Evolutionary conservation across 768 basidiomycete species (phyloP), one percentile per base, ranked within the genome.

Genomic region (Trametes elegans): DNA sequence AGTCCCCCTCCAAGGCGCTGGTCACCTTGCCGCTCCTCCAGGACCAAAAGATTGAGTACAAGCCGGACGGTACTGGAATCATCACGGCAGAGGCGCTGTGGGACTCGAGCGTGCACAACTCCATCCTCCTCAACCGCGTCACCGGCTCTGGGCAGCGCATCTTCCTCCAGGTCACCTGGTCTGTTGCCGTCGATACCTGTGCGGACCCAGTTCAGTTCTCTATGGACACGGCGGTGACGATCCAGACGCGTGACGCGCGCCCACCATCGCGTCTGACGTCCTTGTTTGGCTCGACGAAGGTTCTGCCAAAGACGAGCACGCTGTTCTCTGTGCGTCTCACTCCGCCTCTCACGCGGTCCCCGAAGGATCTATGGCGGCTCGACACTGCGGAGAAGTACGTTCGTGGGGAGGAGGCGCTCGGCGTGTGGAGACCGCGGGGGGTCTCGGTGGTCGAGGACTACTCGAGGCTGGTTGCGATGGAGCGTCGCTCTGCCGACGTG

Each of bases 311-410:
- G 71, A 83, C 86, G 34, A 90, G 88, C 64, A 82, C 84, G n/a
- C 80, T 97, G 40, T 99, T 95, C 76, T 81, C 77, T 28, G 79
- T 98, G 44, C 79, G 81, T 40, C 77, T 98, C 28, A 83, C 84
- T 3, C 94, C 96, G 11, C 88, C 91, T 14, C 73, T 91, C 57
- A 93, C 91, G 18, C 84, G 92, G 39, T 93, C 89, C 0, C 81
- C 92, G 2, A 84, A 84, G 67, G 94, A 98, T 59, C 76, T 99
- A 13, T 98, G 96, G 97, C 77, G 94, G 35, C 76, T 98, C 47
- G 93, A 99, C 73, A 98, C 96, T 1, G 85, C 90, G 26, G 89
- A 91, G 71, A 95, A 93, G 68, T 98, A 95, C 70, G 94, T 99
- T 0, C 81, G 87, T 40, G 96, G 96, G 7, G 95, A 98, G 68